Evolutionary conservation across 352 stramenopile species (phyloP).

Genomic region (Pythium biforme): DNA sequence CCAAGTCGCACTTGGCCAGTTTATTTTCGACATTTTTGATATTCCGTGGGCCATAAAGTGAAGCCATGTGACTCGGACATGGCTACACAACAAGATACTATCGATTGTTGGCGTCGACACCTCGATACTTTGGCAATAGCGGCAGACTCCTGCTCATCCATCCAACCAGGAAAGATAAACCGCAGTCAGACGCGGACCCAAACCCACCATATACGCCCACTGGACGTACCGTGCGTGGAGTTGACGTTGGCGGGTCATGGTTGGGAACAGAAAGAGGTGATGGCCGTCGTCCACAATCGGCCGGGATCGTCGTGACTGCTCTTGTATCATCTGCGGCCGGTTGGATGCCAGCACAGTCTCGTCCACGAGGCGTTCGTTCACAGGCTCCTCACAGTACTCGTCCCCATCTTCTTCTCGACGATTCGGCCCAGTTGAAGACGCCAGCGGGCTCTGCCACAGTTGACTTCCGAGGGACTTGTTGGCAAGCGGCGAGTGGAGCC

Average conservation of each 20-base stretch:
- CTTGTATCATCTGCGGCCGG: not conserved
- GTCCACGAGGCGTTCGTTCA: not conserved
- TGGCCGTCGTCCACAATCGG: not conserved
- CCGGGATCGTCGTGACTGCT: not conserved
- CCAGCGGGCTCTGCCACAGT: not conserved
- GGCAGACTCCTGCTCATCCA: constrained; percentile 21
- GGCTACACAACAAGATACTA: constrained; percentile 9
- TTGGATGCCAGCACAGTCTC: not conserved
- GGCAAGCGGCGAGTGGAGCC: constrained; percentile 25
- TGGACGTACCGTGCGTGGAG: constrained; percentile 28
- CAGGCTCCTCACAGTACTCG: not conserved
- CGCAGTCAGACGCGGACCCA: not conserved
- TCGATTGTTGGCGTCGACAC: constrained; percentile 10
- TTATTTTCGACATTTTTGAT: constrained; percentile 17
- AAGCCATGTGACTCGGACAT: constrained; percentile 3
- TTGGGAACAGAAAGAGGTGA: constrained; percentile 36
- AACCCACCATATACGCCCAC: not conserved
- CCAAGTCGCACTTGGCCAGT: not conserved
- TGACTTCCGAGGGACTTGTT: constrained; percentile 22
- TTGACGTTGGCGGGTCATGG: constrained; percentile 34
- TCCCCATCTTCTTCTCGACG: constrained; percentile 15
- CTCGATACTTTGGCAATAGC: constrained; percentile 21
- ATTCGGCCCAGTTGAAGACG: not conserved
- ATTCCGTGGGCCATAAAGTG: not conserved
- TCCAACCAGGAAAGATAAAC: too few species aligned